Percentiles rank a stretch among this genome's conserved stretches.
These are phyloP conservation scores for Boletellus sp. DNA, from an alignment of 1,284 basidiomycete species.

Conservation along the genomic window DNA sequence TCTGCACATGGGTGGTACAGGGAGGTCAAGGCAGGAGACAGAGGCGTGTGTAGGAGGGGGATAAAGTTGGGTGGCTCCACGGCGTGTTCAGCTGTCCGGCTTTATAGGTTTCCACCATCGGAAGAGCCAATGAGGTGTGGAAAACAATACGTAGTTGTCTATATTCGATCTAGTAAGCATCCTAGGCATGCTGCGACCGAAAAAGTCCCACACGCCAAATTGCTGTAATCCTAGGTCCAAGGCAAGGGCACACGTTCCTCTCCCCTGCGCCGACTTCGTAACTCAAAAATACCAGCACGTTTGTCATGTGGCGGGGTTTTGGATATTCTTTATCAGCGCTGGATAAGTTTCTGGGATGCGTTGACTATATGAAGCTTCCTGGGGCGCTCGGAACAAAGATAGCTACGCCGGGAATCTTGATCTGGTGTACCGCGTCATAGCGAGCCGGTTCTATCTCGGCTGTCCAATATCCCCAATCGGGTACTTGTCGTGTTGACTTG, in stretches of 20 bases:
- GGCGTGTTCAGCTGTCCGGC: conserved; percentile 7
- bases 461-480: conserved; percentile 11
- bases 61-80: conserved; percentile 17
- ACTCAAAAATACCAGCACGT: conserved; percentile 20
- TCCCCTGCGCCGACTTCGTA: conserved; percentile 6
- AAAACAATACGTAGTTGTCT: conserved; percentile 30
- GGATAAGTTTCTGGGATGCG: conserved; percentile 14
- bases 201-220: conserved; percentile 25
- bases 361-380: conserved; percentile 27
- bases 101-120: conserved; percentile 30
- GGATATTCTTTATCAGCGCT: conserved; percentile 27
- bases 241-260: conserved; percentile 21
- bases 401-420: conserved; percentile 21
- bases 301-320: conserved; percentile 34
- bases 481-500: conserved; percentile 10
- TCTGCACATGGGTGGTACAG: conserved; percentile 44
- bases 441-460: conserved; percentile 24
- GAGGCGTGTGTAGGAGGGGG: conserved; percentile 7
- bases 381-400: conserved; percentile 27
- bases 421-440: conserved; percentile 17
- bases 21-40: conserved; percentile 1
- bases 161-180: conserved; percentile 27
- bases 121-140: conserved; percentile 24
- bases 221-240: conserved; percentile 27
- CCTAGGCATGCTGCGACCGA: conserved; percentile 17